Evolutionary conservation across 148 eudicot genomes (phyloP), one percentile per base, ranked within the genome.

Genomic region (Arctostaphylos glauca): DNA sequence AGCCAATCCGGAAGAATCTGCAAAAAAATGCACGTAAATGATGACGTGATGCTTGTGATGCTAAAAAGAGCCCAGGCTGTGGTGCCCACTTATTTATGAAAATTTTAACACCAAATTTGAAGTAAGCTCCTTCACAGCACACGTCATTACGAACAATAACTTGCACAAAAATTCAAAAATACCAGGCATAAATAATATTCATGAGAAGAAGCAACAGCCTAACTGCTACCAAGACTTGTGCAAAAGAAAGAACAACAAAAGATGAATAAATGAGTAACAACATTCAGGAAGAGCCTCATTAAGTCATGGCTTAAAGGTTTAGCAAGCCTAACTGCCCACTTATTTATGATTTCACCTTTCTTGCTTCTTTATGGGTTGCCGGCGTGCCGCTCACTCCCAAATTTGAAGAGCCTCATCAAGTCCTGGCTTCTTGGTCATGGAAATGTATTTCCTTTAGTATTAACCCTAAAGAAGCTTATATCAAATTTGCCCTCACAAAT

Each of bases 1-100:
- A 86, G 59, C 99, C 99, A 85, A 96, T 84, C 84, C 96, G 90
- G 82, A 92, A 93, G 88, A 96, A 96, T 76, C 99, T 96, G 89
- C 43, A 80, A 54, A 47, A 76, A 15, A 54, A 3, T 49, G 64
- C 58, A 43, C 4, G 14, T 49, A 43, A 74, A 43, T 9, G 46
- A 41, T 43, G 54, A 23, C 15, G 58, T 31, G 38, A 60, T 73
- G 38, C 79, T 56, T 44, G 64, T 25, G 52, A 59, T 19, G 12
- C n/a, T 47, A 23, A 31, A 81, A 49, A 13, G 46, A 47, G 77
- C 48, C 55, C 55, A 21, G 38, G 54, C 23, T 74, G 58, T 52
- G 43, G 43, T 21, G 43, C 19, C 43, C 0, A 9, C 10, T 52
- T 50, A 31, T 2, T 64, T 53, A 75, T 5, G 78, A 23, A 50